phyloP scores from a whole-genome alignment of 331 rosid species.

The Rhamnella rubrinervis region DNA sequence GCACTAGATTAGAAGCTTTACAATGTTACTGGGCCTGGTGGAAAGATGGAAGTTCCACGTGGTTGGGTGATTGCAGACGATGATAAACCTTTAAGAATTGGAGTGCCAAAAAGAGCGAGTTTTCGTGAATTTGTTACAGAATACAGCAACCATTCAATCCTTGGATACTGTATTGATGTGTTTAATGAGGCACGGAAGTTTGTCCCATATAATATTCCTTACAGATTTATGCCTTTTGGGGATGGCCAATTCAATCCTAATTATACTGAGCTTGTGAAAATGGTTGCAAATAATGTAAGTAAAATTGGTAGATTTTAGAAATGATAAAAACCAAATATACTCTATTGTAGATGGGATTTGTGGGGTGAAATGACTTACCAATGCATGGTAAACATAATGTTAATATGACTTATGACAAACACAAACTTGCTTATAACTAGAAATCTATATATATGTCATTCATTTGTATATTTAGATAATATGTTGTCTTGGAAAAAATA shows the following conservation, averaged over 20 bases:
- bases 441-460: neutral
- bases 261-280: constrained; percentile 62
- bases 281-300: constrained; percentile 62
- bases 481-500: too few relatives aligned
- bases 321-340: constrained; percentile 7
- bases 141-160: constrained; percentile 36
- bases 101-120: constrained; percentile 84
- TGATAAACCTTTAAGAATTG: constrained; percentile 74
- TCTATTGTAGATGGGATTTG: constrained; percentile 13
- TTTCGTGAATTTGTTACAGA: constrained; percentile 79
- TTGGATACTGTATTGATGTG: constrained; percentile 78
- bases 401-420: constrained; percentile 16
- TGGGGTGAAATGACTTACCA: constrained; percentile 12
- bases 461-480: neutral
- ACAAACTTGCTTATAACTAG: neutral
- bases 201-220: constrained; percentile 79
- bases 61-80: constrained; percentile 85
- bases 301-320: constrained; percentile 6
- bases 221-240: constrained; percentile 62
- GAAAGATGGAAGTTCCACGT: constrained; percentile 63
- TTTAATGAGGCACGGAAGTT: constrained; percentile 60
- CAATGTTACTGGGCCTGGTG: constrained; percentile 86
- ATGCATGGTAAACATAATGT: constrained; percentile 13
- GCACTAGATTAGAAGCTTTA: constrained; percentile 55
- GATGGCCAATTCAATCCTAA: constrained; percentile 69